phyloP scores from a whole-genome alignment of 2,329 filamentous ascomycete genomes.

The Colletotrichum theobromicola region DNA sequence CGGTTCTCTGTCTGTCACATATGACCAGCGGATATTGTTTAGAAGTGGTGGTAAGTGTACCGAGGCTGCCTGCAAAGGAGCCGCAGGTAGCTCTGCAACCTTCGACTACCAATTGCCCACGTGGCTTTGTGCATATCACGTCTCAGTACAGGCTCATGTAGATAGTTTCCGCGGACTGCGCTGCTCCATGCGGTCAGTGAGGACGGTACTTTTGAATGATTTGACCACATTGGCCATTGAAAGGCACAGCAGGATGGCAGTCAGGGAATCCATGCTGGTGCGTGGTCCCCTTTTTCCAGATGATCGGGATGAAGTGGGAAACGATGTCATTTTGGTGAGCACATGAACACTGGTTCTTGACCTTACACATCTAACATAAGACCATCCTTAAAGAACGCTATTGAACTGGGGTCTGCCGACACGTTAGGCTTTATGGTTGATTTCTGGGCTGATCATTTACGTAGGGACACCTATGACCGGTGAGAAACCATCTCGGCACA shows the following conservation, averaged over 20 bases:
- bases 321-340: neutral
- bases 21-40: neutral
- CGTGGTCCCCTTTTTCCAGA: neutral
- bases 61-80: neutral
- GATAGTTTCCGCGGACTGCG: neutral
- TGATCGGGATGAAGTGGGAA: fast-evolving
- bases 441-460: neutral
- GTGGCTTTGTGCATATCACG: neutral
- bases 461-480: neutral
- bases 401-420: fast-evolving
- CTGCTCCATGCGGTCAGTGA: neutral
- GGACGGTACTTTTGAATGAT: fast-evolving
- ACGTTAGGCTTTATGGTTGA: fast-evolving
- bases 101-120: neutral
- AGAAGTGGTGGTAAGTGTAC: neutral
- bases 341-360: fast-evolving
- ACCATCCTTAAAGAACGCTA: neutral
- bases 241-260: fast-evolving
- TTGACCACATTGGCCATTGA: fast-evolving
- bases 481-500: neutral
- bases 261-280: neutral
- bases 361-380: neutral
- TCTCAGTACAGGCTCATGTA: neutral
- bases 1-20: neutral
- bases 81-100: neutral